Conservation (phyloP, 371 early-diverging fungal genomes). For the Mortierella sp. region DNA sequence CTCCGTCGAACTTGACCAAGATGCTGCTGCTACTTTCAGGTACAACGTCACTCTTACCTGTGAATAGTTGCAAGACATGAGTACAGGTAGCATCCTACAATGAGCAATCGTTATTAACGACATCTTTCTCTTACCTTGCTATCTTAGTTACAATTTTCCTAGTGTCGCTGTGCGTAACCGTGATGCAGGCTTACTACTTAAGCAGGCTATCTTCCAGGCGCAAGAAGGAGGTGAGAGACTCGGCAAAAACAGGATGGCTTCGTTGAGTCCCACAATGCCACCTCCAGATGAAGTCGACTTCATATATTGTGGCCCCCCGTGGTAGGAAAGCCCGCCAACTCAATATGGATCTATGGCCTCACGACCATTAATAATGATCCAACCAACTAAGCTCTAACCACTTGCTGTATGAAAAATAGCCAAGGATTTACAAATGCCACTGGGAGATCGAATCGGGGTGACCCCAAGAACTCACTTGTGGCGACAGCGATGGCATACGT, state of each 20-base stretch:
- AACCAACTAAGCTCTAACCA: not conserved
- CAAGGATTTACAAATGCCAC: constrained; percentile 77
- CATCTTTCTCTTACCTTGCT: not conserved
- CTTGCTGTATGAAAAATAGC: constrained; percentile 33
- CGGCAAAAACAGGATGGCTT: constrained; percentile 54
- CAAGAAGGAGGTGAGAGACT: constrained; percentile 19
- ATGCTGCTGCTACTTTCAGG: constrained; percentile 69
- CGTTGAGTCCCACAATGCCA: constrained; percentile 64
- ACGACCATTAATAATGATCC: not conserved
- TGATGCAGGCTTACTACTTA: constrained; percentile 68
- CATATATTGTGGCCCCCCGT: constrained; percentile 79
- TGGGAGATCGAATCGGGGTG: constrained; percentile 66
- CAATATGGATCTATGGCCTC: not conserved
- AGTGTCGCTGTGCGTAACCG: constrained; percentile 67
- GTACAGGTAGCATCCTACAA: no score
- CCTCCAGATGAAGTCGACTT: constrained; percentile 70
- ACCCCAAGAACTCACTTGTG: constrained; percentile 73
- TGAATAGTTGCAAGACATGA: no score
- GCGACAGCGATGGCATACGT: constrained; percentile 72
- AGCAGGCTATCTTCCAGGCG: constrained; percentile 64
- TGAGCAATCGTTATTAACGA: no score
- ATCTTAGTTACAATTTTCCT: constrained; percentile 67
- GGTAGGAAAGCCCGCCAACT: constrained; percentile 12
- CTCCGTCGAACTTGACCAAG: constrained; percentile 68
- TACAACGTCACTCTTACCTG: not conserved